phyloP scores from a whole-genome alignment of 1,139 yeast species.

The Komagataea norvegica region DNA sequence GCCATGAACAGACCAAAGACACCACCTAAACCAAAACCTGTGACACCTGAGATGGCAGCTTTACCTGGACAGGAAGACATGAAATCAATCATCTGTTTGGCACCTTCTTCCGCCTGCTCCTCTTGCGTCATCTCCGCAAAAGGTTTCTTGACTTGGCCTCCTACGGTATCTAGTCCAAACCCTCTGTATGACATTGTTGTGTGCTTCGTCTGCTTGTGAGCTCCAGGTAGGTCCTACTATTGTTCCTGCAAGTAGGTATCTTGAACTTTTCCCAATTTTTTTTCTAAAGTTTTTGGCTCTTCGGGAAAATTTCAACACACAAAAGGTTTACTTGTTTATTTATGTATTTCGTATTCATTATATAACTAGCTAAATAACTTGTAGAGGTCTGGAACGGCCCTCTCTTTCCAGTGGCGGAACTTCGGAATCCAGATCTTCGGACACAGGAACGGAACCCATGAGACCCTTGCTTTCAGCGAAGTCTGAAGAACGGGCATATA shows the following conservation, averaged over 20 bases:
- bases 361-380: not conserved
- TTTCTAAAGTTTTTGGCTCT: no score
- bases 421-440: conserved; percentile 44
- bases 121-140: conserved; percentile 77
- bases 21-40: conserved; percentile 95
- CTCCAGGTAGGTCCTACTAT: no score
- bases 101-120: conserved; percentile 91
- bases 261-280: no score
- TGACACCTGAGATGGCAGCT: conserved; percentile 84
- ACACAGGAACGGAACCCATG: conserved; percentile 69
- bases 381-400: conserved; percentile 48
- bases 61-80: conserved; percentile 97
- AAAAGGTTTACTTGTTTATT: no score
- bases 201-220: no score
- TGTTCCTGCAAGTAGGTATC: no score
- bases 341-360: no score
- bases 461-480: conserved; percentile 89
- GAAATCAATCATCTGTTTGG: conserved; percentile 73
- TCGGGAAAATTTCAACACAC: no score
- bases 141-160: conserved; percentile 37
- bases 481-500: conserved; percentile 63
- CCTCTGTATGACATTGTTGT: conserved; percentile 34
- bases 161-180: conserved; percentile 34
- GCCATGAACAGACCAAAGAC: conserved; percentile 97
- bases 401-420: conserved; percentile 88